Conservation (phyloP, 2,329 filamentous ascomycete genomes). For the Trichoderma harzianum region DNA sequence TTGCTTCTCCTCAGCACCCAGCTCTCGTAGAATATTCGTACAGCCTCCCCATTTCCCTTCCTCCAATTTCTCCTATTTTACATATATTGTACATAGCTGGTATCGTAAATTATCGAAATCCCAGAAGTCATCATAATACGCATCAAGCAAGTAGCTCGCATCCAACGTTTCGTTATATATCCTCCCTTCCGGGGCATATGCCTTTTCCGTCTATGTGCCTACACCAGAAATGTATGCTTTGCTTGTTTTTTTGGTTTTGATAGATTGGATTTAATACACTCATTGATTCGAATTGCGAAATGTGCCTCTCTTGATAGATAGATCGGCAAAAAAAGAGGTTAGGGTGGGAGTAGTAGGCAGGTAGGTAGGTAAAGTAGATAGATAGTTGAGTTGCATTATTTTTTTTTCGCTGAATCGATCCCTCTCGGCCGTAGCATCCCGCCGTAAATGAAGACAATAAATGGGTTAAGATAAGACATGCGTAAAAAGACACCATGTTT, state of each 20-base stretch:
- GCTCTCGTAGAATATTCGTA: background rate
- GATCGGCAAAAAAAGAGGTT: background rate
- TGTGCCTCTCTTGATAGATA: background rate
- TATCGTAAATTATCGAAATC: background rate
- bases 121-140: background rate
- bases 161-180: background rate
- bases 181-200: background rate
- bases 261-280: background rate
- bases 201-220: background rate
- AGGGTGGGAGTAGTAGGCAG: background rate
- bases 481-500: background rate
- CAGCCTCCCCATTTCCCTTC: background rate
- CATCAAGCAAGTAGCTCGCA: background rate
- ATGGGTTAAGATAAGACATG: background rate
- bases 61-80: background rate
- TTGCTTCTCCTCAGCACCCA: background rate
- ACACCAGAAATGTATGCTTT: background rate
- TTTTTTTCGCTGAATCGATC: slow-evolving; percentile 7
- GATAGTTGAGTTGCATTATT: background rate
- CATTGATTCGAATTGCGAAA: background rate
- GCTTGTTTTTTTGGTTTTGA: background rate
- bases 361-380: background rate
- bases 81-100: slow-evolving; percentile 1
- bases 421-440: background rate
- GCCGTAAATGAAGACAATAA: background rate